A percentile compares a stretch with the other conserved stretches of the same genome.
These are phyloP conservation scores for Amanita brunnescens DNA, from an alignment of 768 basidiomycete genomes.

Conservation along the genomic window DNA sequence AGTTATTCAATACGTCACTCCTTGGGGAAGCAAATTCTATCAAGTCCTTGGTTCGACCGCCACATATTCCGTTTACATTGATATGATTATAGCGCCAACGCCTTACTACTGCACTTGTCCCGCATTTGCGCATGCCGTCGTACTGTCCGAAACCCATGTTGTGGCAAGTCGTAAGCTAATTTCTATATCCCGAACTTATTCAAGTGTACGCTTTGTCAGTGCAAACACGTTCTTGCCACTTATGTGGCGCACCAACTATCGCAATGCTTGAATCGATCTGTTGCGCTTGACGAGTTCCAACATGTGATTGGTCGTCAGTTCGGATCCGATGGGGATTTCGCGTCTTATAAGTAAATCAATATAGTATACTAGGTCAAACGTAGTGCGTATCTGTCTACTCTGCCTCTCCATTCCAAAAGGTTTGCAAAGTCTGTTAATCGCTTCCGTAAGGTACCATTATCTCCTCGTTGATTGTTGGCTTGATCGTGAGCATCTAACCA, in stretches of 20 bases:
- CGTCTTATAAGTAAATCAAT: too few species aligned
- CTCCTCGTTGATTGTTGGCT: constrained; percentile 16
- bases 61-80: constrained; percentile 50
- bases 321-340: background rate
- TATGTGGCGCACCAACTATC: constrained; percentile 48
- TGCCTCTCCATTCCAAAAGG: constrained; percentile 50
- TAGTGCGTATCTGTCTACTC: constrained; percentile 25
- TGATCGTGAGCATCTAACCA: constrained; percentile 35
- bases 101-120: constrained; percentile 69
- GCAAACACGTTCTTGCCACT: constrained; percentile 72
- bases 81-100: constrained; percentile 26
- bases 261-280: constrained; percentile 40
- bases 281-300: constrained; percentile 40
- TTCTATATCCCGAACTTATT: constrained; percentile 5
- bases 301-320: constrained; percentile 29
- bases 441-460: constrained; percentile 39
- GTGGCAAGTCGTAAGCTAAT: constrained; percentile 39
- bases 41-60: constrained; percentile 61
- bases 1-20: constrained; percentile 55
- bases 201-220: constrained; percentile 32
- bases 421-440: constrained; percentile 51
- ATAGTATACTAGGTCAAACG: constrained; percentile 7
- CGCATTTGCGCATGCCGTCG: constrained; percentile 57
- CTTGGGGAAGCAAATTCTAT: constrained; percentile 53
- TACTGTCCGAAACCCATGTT: constrained; percentile 49